These are phyloP conservation scores for Pilasporangium apinafurcum DNA, from an alignment of 352 stramenopile species.

Conservation along the genomic window DNA sequence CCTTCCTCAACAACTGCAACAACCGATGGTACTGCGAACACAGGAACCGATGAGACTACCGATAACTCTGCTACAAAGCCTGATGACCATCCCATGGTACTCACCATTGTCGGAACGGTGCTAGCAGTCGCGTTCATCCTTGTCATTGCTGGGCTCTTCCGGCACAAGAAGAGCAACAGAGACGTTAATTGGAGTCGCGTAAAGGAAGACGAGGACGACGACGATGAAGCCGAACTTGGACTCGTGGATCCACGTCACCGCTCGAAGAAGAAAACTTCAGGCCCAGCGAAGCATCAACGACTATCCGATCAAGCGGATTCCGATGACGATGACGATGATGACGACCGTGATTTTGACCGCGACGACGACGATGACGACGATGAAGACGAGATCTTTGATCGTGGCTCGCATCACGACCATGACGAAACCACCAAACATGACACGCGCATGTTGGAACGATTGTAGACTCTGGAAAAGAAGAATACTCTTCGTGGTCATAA, in stretches of 20 bases:
- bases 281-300: conserved; percentile 32
- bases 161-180: conserved; percentile 48
- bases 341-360: conserved; percentile 19
- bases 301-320: conserved; percentile 12
- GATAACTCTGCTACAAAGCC: conserved; percentile 13
- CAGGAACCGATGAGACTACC: conserved; percentile 4
- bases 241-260: conserved; percentile 17
- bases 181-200: conserved; percentile 63
- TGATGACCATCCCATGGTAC: conserved; percentile 56
- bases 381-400: conserved; percentile 74
- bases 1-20: conserved; percentile 3
- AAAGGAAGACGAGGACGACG: conserved; percentile 55
- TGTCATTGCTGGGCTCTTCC: conserved; percentile 53
- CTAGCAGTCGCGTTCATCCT: conserved; percentile 70
- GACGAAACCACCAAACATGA: conserved; percentile 41
- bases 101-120: conserved; percentile 65
- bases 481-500: too few relatives aligned
- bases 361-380: conserved; percentile 34
- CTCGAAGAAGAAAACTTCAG: conserved; percentile 9
- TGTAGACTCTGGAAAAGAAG: conserved; percentile 23
- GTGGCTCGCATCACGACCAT: conserved; percentile 27
- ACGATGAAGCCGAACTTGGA: conserved; percentile 57
- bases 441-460: conserved; percentile 41
- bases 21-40: conserved; percentile 6
- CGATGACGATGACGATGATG: conserved; percentile 23